phyloP scores from a whole-genome alignment of 192 early-diverging fungal genomes.

The Chytriomyces sp. region DNA sequence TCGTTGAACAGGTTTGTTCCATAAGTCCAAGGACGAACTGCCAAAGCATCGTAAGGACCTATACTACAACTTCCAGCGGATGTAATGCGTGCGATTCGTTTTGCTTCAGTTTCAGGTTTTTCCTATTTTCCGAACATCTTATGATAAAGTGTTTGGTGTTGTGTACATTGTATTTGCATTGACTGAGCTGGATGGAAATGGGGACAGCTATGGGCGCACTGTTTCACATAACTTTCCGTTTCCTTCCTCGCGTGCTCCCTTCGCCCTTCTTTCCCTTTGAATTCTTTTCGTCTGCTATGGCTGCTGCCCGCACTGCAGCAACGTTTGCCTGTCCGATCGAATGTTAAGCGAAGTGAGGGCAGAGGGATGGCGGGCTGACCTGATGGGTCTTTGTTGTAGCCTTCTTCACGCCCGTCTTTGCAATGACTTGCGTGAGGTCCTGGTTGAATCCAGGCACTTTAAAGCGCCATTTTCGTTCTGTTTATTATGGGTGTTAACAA shows the following conservation, averaged over 20 bases:
- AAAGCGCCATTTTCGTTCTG: conserved; percentile 40
- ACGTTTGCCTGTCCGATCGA: neutral
- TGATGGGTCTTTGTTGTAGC: neutral
- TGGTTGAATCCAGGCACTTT: conserved; percentile 40
- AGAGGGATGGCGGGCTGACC: neutral
- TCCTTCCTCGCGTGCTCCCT: neutral
- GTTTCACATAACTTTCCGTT: neutral
- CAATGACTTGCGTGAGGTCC: neutral
- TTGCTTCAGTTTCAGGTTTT: neutral
- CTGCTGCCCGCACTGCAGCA: neutral
- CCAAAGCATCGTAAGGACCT: conserved; percentile 26
- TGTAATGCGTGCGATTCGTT: conserved; percentile 1
- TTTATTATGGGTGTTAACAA: neutral
- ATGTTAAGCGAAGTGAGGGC: neutral
- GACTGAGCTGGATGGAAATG: too few relatives aligned
- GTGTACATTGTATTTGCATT: too few relatives aligned
- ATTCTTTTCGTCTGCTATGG: conserved; percentile 2
- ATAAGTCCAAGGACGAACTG: neutral
- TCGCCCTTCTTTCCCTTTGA: neutral
- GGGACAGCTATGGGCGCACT: too few relatives aligned
- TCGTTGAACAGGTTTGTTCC: conserved; percentile 19
- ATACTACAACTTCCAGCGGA: conserved; percentile 11
- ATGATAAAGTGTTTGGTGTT: too few relatives aligned
- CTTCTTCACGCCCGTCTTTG: conserved; percentile 3
- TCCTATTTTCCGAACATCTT: too few relatives aligned